A percentile compares a stretch with the other conserved stretches of the same genome.
Evolutionary conservation across 306 rosid genomes (phyloP).

Genomic region (Castanospermum australe): DNA sequence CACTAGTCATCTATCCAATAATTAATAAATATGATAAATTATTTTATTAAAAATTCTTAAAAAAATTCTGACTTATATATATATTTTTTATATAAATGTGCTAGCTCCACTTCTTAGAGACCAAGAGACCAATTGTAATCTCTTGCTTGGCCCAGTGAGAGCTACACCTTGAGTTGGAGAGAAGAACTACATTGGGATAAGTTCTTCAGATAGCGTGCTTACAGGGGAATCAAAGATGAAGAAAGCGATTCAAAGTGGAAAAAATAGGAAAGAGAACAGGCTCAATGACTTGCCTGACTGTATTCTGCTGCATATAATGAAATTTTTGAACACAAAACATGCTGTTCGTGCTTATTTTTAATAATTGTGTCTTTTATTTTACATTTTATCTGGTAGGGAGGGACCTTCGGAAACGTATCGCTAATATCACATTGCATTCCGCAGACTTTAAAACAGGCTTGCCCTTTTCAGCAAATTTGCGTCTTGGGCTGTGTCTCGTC

Average conservation of each 20-base stretch:
- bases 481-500: not conserved
- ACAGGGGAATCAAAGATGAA: not conserved
- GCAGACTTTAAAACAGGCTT: not conserved
- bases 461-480: not conserved
- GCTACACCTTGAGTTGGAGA: too few relatives aligned
- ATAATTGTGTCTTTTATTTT: constrained; percentile 22
- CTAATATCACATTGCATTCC: not conserved
- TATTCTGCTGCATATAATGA: constrained; percentile 25
- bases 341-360: too few relatives aligned
- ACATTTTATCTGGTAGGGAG: constrained; percentile 20
- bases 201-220: too few relatives aligned
- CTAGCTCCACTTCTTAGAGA: too few relatives aligned
- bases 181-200: too few relatives aligned
- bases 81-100: too few relatives aligned
- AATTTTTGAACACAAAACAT: constrained; percentile 15
- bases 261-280: constrained; percentile 3
- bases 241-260: not conserved
- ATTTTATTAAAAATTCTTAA: too few relatives aligned
- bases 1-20: too few relatives aligned
- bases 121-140: too few relatives aligned
- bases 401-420: constrained; percentile 7
- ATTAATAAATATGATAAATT: too few relatives aligned
- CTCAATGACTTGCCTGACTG: constrained; percentile 26
- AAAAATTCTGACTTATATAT: too few relatives aligned
- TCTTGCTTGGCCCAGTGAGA: too few relatives aligned